Evolutionary conservation across 345 rosid genomes (phyloP).

Genomic region (Brassica juncea): DNA sequence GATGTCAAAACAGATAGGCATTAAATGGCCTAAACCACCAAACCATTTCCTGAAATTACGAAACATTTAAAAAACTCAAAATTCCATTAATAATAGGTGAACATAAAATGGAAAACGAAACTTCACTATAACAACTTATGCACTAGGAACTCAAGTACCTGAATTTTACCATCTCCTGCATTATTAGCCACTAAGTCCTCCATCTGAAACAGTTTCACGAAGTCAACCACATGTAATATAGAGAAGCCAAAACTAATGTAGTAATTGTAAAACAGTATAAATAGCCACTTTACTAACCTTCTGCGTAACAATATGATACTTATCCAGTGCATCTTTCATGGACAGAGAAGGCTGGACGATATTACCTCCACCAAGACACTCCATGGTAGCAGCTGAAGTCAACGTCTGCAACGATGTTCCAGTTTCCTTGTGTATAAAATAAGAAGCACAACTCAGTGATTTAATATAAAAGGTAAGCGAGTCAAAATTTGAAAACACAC

Average conservation of each 20-base stretch:
- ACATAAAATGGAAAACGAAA: slow-evolving; percentile 1
- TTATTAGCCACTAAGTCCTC: slow-evolving; percentile 68
- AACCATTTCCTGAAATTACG: not conserved
- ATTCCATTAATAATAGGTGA: not conserved
- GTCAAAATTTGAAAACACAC: no score
- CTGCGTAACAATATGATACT: no score
- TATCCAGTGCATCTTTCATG: no score
- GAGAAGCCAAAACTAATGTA: not conserved
- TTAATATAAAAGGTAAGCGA: no score
- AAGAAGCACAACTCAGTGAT: no score
- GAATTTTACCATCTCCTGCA: slow-evolving; percentile 75
- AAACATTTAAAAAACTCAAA: not conserved
- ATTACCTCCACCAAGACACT: no score
- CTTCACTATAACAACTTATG: not conserved
- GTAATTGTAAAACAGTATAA: not conserved
- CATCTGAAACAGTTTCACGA: slow-evolving; percentile 53
- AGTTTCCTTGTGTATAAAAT: no score
- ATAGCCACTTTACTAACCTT: not conserved
- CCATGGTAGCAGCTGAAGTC: no score
- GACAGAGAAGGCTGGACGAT: no score
- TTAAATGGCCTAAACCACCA: not conserved
- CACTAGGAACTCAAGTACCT: slow-evolving; percentile 49
- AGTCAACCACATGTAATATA: slow-evolving; percentile 28
- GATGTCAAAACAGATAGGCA: not conserved
- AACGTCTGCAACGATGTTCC: no score